Base-by-base conservation (phyloP, 495 filamentous ascomycete species). In the Aspergillus steynii region DNA sequence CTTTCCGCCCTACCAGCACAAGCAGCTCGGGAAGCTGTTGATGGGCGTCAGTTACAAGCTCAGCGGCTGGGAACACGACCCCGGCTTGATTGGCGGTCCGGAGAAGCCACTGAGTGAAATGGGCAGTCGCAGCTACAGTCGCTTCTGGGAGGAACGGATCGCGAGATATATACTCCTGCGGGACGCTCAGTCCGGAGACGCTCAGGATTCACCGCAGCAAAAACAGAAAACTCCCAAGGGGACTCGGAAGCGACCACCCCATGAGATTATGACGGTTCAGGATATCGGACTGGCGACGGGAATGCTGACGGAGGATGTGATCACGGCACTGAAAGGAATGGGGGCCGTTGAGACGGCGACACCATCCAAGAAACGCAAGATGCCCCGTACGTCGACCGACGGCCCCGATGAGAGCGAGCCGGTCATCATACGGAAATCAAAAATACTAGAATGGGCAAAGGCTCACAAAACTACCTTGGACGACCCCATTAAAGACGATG, bases 11-110 rank as follows among this genome's bases (percentile, higher is more conserved):
- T 98, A 93, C 84, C 95, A 98, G 71, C 85, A 88, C 55, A 91
- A 89, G 63, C 92, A 93, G 14, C 83, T 97, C 3, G 95, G 95
- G 7, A 88, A 92, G 59, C 77, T 97, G 51, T 82, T 99, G 52
- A 98, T 98, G 86, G 92, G 91, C 47, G 87, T 93, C 9, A 93
- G 89, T 55, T 99, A 98, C 74, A 92, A 93, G 69, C 86, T 99
- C 25, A 92, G 91, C n/a, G 86, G 84, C 20, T 85, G 90, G 58
- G 93, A 98, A 69, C 69, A 63, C 27, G 74, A 77, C 51, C 68
- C 69, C 28, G 87, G 87, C 10, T 81, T 92, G 32, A 83, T 97
- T 42, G 95, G 95, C 29, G 94, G 95, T 1, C 95, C 95, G 2
- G 95, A 99, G 76, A 93, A 94, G 67, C 93, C 93, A 14, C 86